phyloP scores from a whole-genome alignment of 148 eudicot species.

The Oxyria digyna region DNA sequence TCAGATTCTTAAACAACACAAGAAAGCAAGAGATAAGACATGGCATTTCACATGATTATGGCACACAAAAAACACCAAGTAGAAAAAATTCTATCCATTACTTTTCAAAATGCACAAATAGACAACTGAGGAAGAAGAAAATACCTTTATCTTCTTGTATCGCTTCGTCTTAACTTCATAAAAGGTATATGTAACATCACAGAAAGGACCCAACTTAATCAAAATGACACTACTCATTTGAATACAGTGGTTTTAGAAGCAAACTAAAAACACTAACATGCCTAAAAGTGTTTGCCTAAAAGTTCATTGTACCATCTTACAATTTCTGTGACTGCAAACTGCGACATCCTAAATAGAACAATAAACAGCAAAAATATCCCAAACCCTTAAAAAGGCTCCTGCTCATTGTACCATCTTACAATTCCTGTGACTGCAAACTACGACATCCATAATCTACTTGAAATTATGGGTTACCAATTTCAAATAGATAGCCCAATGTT shows the following conservation, averaged over 20 bases:
- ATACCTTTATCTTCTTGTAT: constrained; percentile 33
- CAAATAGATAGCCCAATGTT: too few relatives aligned
- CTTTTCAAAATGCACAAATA: neutral
- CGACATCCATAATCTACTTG: too few relatives aligned
- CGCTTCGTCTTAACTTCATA: constrained; percentile 35
- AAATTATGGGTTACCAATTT: too few relatives aligned
- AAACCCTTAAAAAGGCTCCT: too few relatives aligned
- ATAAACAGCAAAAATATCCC: neutral
- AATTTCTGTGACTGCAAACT: neutral
- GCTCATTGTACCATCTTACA: neutral
- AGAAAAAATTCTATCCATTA: neutral
- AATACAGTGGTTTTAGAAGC: neutral
- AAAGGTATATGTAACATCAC: constrained; percentile 22
- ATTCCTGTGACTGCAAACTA: neutral
- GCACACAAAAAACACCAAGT: neutral
- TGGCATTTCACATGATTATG: neutral
- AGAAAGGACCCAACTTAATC: neutral
- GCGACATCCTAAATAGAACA: neutral
- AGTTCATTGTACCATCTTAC: neutral
- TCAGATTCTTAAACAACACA: constrained; percentile 20
- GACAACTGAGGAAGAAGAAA: neutral
- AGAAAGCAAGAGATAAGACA: constrained; percentile 1
- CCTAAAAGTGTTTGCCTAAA: too few relatives aligned
- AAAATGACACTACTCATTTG: neutral
- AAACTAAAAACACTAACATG: neutral